phyloP scores from a whole-genome alignment of 2,329 filamentous ascomycete species.

The Fusarium palustre region DNA sequence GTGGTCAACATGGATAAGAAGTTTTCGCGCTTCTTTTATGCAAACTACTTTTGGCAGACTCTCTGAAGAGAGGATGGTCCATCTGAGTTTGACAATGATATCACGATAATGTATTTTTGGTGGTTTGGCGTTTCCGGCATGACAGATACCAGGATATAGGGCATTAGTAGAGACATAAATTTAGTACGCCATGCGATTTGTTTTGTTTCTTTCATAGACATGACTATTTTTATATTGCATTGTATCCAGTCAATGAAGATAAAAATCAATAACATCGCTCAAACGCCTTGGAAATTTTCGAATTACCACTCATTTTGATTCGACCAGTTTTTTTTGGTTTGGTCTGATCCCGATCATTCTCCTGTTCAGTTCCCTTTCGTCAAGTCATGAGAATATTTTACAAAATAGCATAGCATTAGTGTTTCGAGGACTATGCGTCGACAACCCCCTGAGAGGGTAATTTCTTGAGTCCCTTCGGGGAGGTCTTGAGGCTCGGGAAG shows the following conservation, averaged over 20 bases:
- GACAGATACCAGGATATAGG: conserved; percentile 36
- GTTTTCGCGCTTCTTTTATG: conserved; percentile 91
- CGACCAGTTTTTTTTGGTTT: background rate
- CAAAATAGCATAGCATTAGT: background rate
- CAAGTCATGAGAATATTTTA: conserved; percentile 38
- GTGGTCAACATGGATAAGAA: conserved; percentile 95
- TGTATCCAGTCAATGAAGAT: background rate
- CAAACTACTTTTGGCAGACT: conserved; percentile 95
- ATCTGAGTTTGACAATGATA: background rate
- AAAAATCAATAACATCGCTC: conserved; percentile 5
- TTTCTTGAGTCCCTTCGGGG: conserved; percentile 51
- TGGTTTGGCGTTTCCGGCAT: conserved; percentile 33
- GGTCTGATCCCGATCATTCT: background rate
- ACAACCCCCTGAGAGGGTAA: conserved; percentile 32
- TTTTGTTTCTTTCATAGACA: background rate
- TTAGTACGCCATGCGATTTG: background rate
- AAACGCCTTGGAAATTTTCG: conserved; percentile 20
- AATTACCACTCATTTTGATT: conserved; percentile 13
- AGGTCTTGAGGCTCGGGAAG: conserved; percentile 53
- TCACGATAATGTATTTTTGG: conserved; percentile 24
- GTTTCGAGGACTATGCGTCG: conserved; percentile 26
- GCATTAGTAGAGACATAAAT: background rate
- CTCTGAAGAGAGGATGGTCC: conserved; percentile 61
- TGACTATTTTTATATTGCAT: background rate
- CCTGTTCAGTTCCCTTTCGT: conserved; percentile 20